Conservation (phyloP, 495 filamentous ascomycete species). For the Apodospora peruviana region DNA sequence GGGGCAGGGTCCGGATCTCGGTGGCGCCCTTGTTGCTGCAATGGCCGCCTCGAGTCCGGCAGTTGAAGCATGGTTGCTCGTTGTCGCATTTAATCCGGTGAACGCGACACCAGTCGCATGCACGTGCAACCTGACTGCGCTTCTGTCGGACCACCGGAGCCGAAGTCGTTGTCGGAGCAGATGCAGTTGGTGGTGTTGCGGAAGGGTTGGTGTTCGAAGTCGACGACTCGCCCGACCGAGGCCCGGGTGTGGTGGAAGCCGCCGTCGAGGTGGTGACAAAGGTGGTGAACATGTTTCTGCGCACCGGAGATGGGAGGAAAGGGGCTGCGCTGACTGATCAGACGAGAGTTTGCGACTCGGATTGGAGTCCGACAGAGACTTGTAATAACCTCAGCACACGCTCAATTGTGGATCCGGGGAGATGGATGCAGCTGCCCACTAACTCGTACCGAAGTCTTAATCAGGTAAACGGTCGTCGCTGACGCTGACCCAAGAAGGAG, state of each 20-base stretch:
- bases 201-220: neutral
- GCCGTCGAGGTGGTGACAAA: neutral
- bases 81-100: constrained; percentile 46
- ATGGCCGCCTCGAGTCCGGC: constrained; percentile 30
- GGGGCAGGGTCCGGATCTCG: constrained; percentile 31
- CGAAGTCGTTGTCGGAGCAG: too few species aligned
- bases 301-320: too few species aligned
- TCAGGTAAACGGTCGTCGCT: too few species aligned
- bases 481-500: too few species aligned
- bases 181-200: neutral
- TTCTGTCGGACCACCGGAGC: constrained; percentile 24
- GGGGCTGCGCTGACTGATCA: too few species aligned
- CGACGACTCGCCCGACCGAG: neutral
- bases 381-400: too few species aligned
- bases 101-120: constrained; percentile 45
- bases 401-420: too few species aligned
- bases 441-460: too few species aligned
- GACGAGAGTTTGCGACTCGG: too few species aligned
- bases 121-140: constrained; percentile 38
- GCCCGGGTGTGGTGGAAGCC: neutral
- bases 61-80: constrained; percentile 40
- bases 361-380: too few species aligned
- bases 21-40: constrained; percentile 31
- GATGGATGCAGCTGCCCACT: too few species aligned
- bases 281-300: neutral